Conservation (phyloP, 108 stramenopile genomes). For the Skeletonema grethae region DNA sequence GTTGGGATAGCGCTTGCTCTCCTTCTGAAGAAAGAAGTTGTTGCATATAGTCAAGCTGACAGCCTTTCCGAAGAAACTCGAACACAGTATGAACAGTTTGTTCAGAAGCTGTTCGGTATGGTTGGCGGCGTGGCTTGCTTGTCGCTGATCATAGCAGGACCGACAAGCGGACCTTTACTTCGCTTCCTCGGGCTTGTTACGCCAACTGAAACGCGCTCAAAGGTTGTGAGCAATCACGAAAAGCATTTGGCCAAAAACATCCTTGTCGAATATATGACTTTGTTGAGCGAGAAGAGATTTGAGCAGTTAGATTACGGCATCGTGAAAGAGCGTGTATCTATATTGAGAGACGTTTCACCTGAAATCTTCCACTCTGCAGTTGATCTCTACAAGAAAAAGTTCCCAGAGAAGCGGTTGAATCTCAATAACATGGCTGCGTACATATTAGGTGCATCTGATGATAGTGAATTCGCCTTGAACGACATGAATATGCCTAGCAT, state of each 20-base stretch:
- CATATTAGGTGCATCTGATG: not conserved
- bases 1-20: conserved; percentile 86
- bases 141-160: conserved; percentile 1
- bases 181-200: not conserved
- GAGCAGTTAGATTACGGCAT: conserved; percentile 21
- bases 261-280: conserved; percentile 13
- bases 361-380: conserved; percentile 25
- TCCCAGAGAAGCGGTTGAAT: conserved; percentile 13
- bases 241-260: not conserved
- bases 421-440: not conserved
- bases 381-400: conserved; percentile 4
- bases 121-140: conserved; percentile 9
- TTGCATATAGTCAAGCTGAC: conserved; percentile 5
- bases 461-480: not conserved
- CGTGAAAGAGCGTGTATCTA: conserved; percentile 26
- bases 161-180: conserved; percentile 18
- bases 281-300: conserved; percentile 20
- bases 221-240: not conserved
- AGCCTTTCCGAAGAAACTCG: not conserved
- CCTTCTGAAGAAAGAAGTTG: conserved; percentile 61
- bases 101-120: conserved; percentile 29
- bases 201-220: conserved; percentile 4
- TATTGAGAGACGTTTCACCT: conserved; percentile 20
- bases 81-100: not conserved
- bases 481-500: not conserved